Percentiles rank a stretch among this genome's conserved stretches.
Evolutionary conservation across 2,329 filamentous ascomycete genomes (phyloP).

Genomic region (Cryphonectria nitschkei): DNA sequence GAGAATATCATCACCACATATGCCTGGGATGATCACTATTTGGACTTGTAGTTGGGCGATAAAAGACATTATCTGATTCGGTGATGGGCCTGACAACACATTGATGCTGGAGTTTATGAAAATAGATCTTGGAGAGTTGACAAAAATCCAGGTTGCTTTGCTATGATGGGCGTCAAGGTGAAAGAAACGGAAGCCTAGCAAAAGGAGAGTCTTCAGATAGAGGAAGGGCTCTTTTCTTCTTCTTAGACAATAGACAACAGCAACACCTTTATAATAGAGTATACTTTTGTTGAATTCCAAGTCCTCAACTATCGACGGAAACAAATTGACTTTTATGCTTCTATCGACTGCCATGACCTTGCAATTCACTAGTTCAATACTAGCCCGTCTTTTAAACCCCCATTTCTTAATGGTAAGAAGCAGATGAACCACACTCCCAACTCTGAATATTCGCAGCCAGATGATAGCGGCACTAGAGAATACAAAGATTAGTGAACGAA

Average conservation of each 20-base stretch:
- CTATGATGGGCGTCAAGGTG: neutral
- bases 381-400: neutral
- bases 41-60: neutral
- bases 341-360: neutral
- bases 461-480: conserved; percentile 10
- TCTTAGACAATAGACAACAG: neutral
- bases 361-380: neutral
- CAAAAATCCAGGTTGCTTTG: neutral
- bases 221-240: neutral
- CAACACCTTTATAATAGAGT: neutral
- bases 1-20: neutral
- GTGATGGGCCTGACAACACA: neutral
- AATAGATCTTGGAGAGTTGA: neutral
- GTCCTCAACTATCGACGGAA: neutral
- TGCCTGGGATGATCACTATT: neutral
- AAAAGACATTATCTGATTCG: neutral
- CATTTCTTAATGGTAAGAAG: neutral
- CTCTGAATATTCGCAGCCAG: conserved; percentile 4
- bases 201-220: neutral
- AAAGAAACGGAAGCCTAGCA: neutral
- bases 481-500: neutral
- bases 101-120: neutral
- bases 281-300: neutral
- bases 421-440: conserved; percentile 7
- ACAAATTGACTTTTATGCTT: neutral